Conservation (phyloP, 2,329 filamentous ascomycete species). For the Aspergillus pseudotamarii region DNA sequence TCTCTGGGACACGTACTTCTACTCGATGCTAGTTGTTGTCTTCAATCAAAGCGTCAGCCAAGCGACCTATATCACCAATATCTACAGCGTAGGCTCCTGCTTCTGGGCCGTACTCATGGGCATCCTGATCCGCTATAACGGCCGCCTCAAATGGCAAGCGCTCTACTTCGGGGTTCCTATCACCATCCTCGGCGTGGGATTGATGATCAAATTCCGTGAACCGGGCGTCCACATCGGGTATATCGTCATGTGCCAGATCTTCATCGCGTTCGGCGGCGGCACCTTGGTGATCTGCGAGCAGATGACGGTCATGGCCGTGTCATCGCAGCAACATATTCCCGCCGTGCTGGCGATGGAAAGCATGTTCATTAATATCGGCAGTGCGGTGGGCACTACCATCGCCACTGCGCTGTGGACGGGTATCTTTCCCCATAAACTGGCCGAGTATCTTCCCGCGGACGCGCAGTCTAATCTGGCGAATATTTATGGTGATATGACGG, state of each 20-base stretch:
- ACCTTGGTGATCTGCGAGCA: slow-evolving; percentile 59
- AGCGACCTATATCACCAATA: slow-evolving; percentile 53
- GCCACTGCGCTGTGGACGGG: slow-evolving; percentile 58
- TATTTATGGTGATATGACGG: slow-evolving; percentile 30
- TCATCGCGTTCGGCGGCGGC: slow-evolving; percentile 58
- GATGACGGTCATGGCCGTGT: slow-evolving; percentile 61
- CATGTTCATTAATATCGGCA: slow-evolving; percentile 39
- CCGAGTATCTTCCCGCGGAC: slow-evolving; percentile 46
- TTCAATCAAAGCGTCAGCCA: slow-evolving; percentile 47
- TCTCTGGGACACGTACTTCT: slow-evolving; percentile 59
- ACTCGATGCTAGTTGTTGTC: slow-evolving; percentile 58
- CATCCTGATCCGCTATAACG: slow-evolving; percentile 51
- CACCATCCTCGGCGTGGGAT: slow-evolving; percentile 54
- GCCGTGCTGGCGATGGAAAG: slow-evolving; percentile 42
- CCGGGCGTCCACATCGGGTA: slow-evolving; percentile 53
- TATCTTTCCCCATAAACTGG: slow-evolving; percentile 55
- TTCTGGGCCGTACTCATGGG: slow-evolving; percentile 56
- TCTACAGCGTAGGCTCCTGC: slow-evolving; percentile 58
- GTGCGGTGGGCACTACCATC: slow-evolving; percentile 38
- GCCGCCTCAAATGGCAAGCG: slow-evolving; percentile 54
- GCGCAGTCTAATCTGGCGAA: slow-evolving; percentile 19
- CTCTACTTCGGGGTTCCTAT: slow-evolving; percentile 56
- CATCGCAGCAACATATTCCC: slow-evolving; percentile 58
- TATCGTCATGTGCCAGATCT: slow-evolving; percentile 59
- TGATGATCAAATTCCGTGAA: slow-evolving; percentile 61